A percentile compares a stretch with the other conserved stretches of the same genome.
Conservation (phyloP, 805 yeast genomes). For the Jamesozyma jinghongensis region DNA sequence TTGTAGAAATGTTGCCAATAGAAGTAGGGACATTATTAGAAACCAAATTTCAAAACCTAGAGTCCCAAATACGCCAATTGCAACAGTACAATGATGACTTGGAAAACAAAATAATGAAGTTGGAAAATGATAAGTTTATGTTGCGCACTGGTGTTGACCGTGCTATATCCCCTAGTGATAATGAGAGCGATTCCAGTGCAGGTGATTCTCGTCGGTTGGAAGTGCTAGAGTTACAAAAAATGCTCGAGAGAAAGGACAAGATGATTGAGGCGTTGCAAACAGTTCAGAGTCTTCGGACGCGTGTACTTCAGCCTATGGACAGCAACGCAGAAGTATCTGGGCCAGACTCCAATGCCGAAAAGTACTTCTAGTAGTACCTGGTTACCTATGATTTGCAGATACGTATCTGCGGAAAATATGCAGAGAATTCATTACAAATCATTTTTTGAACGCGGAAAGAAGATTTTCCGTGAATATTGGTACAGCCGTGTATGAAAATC, state of each 20-base stretch:
- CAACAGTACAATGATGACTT: slow-evolving; percentile 14
- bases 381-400: no score
- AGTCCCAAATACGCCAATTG: slow-evolving; percentile 28
- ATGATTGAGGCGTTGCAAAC: slow-evolving; percentile 67
- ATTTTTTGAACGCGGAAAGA: no score
- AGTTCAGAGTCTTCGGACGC: slow-evolving; percentile 49
- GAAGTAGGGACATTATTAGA: slow-evolving; percentile 31
- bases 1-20: slow-evolving; percentile 49
- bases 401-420: no score
- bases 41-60: slow-evolving; percentile 21
- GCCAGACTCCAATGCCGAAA: not conserved
- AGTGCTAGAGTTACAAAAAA: slow-evolving; percentile 51
- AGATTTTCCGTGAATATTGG: no score
- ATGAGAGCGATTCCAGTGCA: not conserved
- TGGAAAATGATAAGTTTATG: not conserved
- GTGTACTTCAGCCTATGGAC: slow-evolving; percentile 16
- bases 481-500: no score
- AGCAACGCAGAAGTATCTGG: not conserved
- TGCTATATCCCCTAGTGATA: not conserved
- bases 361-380: not conserved
- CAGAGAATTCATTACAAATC: no score
- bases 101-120: slow-evolving; percentile 10
- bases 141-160: slow-evolving; percentile 1
- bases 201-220: slow-evolving; percentile 43
- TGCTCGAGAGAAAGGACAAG: slow-evolving; percentile 63